Percentiles rank a stretch among this genome's conserved stretches.
phyloP scores from a whole-genome alignment of 2,329 filamentous ascomycete genomes.

The Dactylella cylindrospora region DNA sequence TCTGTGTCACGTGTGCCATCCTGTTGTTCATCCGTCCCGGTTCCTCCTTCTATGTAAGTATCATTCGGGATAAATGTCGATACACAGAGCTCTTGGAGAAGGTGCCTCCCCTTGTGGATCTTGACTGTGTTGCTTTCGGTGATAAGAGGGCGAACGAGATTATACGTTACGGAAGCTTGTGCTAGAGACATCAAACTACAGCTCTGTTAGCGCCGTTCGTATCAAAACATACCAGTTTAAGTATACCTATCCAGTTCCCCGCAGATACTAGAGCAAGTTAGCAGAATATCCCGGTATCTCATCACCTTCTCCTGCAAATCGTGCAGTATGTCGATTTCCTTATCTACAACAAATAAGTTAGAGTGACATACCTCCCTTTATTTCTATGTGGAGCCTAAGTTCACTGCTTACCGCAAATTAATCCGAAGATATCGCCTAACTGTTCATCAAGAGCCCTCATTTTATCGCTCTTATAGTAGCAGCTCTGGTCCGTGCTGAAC shows the following conservation, averaged over 20 bases:
- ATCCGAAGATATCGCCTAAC: slow-evolving; percentile 80
- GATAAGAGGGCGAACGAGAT: slow-evolving; percentile 69
- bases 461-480: slow-evolving; percentile 82
- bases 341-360: slow-evolving; percentile 58
- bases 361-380: slow-evolving; percentile 1
- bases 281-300: slow-evolving; percentile 66
- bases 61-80: slow-evolving; percentile 81
- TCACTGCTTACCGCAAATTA: slow-evolving; percentile 70
- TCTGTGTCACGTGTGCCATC: slow-evolving; percentile 1
- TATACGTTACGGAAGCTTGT: slow-evolving; percentile 72
- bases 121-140: slow-evolving; percentile 68
- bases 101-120: slow-evolving; percentile 71
- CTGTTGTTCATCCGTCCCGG: slow-evolving; percentile 48
- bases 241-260: slow-evolving; percentile 74
- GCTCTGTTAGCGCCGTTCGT: neutral
- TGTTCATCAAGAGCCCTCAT: slow-evolving; percentile 79
- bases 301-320: slow-evolving; percentile 71
- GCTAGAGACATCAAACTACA: slow-evolving; percentile 74
- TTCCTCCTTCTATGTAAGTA: slow-evolving; percentile 67
- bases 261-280: slow-evolving; percentile 72
- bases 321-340: slow-evolving; percentile 86
- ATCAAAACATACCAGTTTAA: neutral
- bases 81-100: slow-evolving; percentile 78
- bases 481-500: slow-evolving; percentile 69
- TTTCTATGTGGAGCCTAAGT: neutral